Evolutionary conservation across 495 filamentous ascomycete species (phyloP).

Genomic region (Ascodesmis nigricans): DNA sequence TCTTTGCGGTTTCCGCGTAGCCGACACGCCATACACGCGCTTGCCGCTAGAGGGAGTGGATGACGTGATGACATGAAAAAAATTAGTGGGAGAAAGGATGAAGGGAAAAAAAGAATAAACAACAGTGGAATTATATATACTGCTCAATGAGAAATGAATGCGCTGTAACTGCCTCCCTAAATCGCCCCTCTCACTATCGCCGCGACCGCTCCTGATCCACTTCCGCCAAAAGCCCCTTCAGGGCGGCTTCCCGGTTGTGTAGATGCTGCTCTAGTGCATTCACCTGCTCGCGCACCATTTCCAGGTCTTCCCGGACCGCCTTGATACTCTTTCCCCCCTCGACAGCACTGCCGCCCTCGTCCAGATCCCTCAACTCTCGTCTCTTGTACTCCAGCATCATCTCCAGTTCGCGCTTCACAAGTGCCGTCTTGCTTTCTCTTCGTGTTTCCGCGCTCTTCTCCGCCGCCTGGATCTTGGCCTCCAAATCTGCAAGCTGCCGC

Average conservation of each 20-base stretch:
- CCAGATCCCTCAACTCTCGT: conserved; percentile 38
- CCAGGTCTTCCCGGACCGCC: conserved; percentile 43
- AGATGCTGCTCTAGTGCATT: conserved; percentile 46
- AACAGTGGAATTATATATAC: too few species aligned
- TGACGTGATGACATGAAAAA: too few species aligned
- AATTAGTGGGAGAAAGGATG: too few species aligned
- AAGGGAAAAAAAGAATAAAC: too few species aligned
- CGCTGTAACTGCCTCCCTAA: too few species aligned
- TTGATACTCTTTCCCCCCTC: conserved; percentile 37
- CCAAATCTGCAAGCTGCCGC: conserved; percentile 71
- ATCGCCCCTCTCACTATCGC: conserved; percentile 13
- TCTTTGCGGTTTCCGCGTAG: too few species aligned
- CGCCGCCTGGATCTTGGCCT: conserved; percentile 57
- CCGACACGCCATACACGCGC: too few species aligned
- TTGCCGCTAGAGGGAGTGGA: too few species aligned
- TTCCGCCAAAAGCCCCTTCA: conserved; percentile 35
- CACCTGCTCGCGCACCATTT: conserved; percentile 54
- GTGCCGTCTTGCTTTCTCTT: conserved; percentile 40
- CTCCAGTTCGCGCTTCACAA: conserved; percentile 85
- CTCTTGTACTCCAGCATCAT: conserved; percentile 68
- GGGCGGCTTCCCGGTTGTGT: conserved; percentile 32
- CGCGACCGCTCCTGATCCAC: conserved; percentile 41
- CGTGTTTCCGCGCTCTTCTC: conserved; percentile 40
- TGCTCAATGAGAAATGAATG: too few species aligned
- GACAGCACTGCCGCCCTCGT: conserved; percentile 55